Base-by-base conservation (phyloP, 2,329 filamentous ascomycete genomes). In the Colletotrichum plurivorum region DNA sequence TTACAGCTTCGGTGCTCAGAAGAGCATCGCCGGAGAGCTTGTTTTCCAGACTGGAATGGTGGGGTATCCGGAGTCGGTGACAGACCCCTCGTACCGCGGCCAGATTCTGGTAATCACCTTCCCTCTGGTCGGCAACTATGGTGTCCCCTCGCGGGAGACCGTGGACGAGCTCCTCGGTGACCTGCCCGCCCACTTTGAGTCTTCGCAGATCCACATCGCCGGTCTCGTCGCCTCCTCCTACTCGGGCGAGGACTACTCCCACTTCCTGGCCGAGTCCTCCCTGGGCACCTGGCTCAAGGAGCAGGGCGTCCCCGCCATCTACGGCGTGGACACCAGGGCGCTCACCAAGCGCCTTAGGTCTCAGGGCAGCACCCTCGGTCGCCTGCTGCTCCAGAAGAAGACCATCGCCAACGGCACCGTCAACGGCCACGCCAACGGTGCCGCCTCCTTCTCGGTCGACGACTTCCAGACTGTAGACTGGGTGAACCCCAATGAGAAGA, bases 21-120 rank as follows among this genome's bases (percentile, higher is more conserved):
- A 95, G 88, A 97, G 94, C 84, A 90, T 97, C 77, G 93, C 95
- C 73, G 96, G 96, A 81, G 96, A 99, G 87, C 88, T 99, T 80
- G 96, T 99, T 83, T 99, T 99, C 86, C 95, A 98, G 88, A 99
- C 96, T 67, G 96, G 96, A 82, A 97, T 98, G 95, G 96, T 98
- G 75, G 96, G 96, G 78, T 99, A 99, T 81, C 95, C 96, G 49
- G 96, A 99, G 86, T 97, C 92, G 55, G 88, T 96, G 75, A 95
- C 93, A 70, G 93, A 96, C 78, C 93, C 93, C 73, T 95, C 93
- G 57, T 95, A 96, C 83, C 92, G 93, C 57, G 93, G 93, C 71
- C 95, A 99, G 84, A 97, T 99, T 75, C 88, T 99, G 75, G 95
- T 98, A 82, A 91, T 98, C 77, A 99, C 95, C 62, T 98, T 97